Base-by-base conservation (phyloP, 192 early-diverging fungal species). In the Backusella westeae region DNA sequence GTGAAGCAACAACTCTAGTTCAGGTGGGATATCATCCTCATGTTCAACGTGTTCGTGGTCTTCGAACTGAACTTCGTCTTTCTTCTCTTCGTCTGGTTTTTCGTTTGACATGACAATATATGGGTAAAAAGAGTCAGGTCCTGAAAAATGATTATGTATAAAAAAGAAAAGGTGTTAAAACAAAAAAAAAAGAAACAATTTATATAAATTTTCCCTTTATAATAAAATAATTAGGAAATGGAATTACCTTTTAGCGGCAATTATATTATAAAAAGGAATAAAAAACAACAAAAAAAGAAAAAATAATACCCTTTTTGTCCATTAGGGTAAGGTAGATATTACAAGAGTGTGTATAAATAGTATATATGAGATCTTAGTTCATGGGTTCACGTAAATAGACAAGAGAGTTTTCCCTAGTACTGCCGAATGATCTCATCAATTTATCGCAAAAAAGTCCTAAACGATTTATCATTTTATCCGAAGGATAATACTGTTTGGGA, bases 1-100 rank as follows among this genome's bases (percentile, higher is more conserved):
- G 2, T 96, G 91, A 23, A 97, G 82, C 69, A 94, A 86, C 1
- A 86, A 82, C 69, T 95, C 94, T 6, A 93, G 86, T 82, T 96
- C 92, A 35, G 93, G 91, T 12, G 91, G 78, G 72, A 95, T 90
- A 75, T 93, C 90, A 67, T 94, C 91, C 73, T 88, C 81, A 76
- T 94, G 87, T 74, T 93, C 88, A 53, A 91, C 87, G 78, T 93
- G 92, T 35, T 87, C 85, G 72, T 91, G 87, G 71, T 92, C 91
- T 77, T 92, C 92, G 53, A 91, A 84, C 76, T 93, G 84, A 23
- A 87, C 82, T 5, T 84, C 79, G 63, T 83, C 83, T 35, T 86
- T 80, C 65, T 88, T 85, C 36, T 82, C 76, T 34, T 82, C 80
- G 12, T 75, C 71, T 10, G 53, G 26, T n/a, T 74, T 56, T 34